Conservation (phyloP, 306 rosid species). For the Corylus americana region DNA sequence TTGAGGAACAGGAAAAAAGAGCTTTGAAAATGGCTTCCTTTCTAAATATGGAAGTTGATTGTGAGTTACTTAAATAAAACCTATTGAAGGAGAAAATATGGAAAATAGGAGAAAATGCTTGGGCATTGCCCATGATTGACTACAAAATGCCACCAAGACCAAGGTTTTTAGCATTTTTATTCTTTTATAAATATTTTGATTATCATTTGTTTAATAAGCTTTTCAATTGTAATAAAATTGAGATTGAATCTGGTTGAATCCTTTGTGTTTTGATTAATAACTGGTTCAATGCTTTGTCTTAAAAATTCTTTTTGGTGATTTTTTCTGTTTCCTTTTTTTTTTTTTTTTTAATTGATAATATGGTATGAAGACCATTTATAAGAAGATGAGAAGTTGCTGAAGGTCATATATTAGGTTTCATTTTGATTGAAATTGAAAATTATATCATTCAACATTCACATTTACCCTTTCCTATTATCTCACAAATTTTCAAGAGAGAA, state of each 20-base stretch:
- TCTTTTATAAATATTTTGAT: background rate
- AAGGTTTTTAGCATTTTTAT: background rate
- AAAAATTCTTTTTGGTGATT: background rate
- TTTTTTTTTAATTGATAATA: background rate
- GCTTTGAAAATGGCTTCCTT: background rate
- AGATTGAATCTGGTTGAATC: background rate
- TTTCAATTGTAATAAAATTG: background rate
- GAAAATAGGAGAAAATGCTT: constrained; percentile 12
- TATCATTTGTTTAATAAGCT: background rate
- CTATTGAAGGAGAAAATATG: background rate
- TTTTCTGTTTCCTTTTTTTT: too few species aligned
- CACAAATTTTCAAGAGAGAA: background rate
- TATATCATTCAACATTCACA: background rate
- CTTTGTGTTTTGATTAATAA: background rate
- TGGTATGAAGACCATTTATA: background rate
- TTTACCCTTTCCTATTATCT: background rate
- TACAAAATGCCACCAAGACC: background rate
- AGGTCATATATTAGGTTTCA: background rate
- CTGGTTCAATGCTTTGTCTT: background rate
- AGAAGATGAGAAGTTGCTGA: background rate
- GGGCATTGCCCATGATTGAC: background rate
- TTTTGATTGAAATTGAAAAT: background rate
- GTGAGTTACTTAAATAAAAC: background rate
- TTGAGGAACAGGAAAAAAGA: background rate
- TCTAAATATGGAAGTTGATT: background rate